A percentile compares a stretch with the other conserved stretches of the same genome.
Evolutionary conservation across 805 yeast species (phyloP).

Genomic region (Nakazawaea peltata): DNA sequence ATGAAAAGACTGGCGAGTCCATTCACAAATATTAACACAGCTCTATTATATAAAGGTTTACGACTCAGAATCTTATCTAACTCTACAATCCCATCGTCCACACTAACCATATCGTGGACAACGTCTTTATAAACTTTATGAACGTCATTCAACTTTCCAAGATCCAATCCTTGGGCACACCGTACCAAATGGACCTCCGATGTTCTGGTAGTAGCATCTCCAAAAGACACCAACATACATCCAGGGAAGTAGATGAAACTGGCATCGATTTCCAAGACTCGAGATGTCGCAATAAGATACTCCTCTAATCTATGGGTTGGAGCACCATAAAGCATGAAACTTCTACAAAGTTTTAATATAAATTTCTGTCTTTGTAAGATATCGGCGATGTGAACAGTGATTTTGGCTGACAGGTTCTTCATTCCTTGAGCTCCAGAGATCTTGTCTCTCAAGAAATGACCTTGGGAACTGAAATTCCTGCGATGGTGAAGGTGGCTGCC

Average conservation of each 20-base stretch:
- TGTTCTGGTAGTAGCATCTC: conserved; percentile 81
- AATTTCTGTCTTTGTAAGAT: conserved; percentile 71
- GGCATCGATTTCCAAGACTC: conserved; percentile 79
- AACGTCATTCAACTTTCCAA: conserved; percentile 62
- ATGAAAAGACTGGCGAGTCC: conserved; percentile 68
- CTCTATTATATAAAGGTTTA: conserved; percentile 52
- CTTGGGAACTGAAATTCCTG: too few relatives aligned
- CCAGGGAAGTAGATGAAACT: conserved; percentile 82
- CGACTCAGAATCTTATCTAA: conserved; percentile 52
- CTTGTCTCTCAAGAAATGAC: neutral
- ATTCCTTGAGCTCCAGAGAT: neutral
- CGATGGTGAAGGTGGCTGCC: neutral
- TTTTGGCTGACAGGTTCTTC: conserved; percentile 34
- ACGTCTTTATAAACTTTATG: conserved; percentile 72
- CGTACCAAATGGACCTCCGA: conserved; percentile 78
- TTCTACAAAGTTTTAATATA: conserved; percentile 66
- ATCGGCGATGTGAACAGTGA: conserved; percentile 79
- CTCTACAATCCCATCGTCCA: conserved; percentile 64
- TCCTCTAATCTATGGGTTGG: conserved; percentile 86
- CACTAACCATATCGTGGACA: conserved; percentile 69
- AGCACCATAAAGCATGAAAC: conserved; percentile 80
- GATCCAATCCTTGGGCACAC: conserved; percentile 67
- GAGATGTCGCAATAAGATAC: conserved; percentile 73
- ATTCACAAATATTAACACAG: conserved; percentile 61
- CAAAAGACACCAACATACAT: conserved; percentile 79